Evolutionary conservation across 495 filamentous ascomycete genomes (phyloP), one percentile per base, ranked within the genome.

Genomic region (Neurospora discreta): DNA sequence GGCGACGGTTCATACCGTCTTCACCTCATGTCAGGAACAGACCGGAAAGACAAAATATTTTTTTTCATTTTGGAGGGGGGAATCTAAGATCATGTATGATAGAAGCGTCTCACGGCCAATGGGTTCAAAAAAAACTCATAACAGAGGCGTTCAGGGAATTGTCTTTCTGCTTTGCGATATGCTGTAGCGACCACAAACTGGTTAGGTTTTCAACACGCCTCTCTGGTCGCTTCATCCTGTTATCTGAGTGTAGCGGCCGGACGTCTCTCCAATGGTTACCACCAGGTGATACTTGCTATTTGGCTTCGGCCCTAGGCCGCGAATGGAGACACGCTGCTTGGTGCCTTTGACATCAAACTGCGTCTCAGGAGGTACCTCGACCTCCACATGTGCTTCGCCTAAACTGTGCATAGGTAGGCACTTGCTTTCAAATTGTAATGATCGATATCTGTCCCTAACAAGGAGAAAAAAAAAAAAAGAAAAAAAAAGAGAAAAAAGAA

Each of bases 131-230:
- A 23, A 33, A 33, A n/a, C n/a, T 73, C 72, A 78, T 75, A 72
- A 73, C 75, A 68, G 69, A 42, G 76, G 76, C 75, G 76, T 78
- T 78, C 68, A 38, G 58, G 69, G 38, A 16, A 36, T 15, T 65
- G 52, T 58, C 52, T 30, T 65, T 65, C 18, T 65, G 52, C 52
- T 65, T 65, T 30, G 33, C 52, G 16, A 15, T 36, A 6, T 16
- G 52, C 23, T 30, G 4, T 33, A 65, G 23, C 30, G 13, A 36
- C 13, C 26, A 16, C 15, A 18, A 65, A 33, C 6, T 13, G 16
- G 11, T 9, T 36, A 9, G 15, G 1, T 9, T 3, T 6, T 15
- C 6, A 30, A 9, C 4, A 18, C 5, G 6, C 5, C 15, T 18
- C 26, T 36, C 33, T 33, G 15, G 52, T 60, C 4, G 23, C 52